Evolutionary conservation across 495 filamentous ascomycete genomes (phyloP), one percentile per base, ranked within the genome.

Genomic region (Bathelium albidoporum): DNA sequence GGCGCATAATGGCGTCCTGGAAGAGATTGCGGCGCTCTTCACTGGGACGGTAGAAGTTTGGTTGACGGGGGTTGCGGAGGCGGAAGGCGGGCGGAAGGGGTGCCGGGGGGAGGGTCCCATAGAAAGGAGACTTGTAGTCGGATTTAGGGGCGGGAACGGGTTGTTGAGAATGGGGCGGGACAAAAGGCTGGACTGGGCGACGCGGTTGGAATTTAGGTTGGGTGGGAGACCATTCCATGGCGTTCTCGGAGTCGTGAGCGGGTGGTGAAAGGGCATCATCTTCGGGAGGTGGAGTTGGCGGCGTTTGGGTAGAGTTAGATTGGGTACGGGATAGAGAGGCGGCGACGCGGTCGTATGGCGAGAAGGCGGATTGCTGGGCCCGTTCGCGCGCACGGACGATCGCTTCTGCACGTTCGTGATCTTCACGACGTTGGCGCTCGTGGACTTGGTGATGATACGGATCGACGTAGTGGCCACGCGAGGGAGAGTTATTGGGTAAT

Each of bases 171-270:
- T 20, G 12, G 22, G 44, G 44, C 14, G 44, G 14, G 14, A 49
- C 14, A 12, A 20, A 41, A 14, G 12, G 28, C 32, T 62, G 60
- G 14, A 32, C 39, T 1, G 60, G 60, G 1, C 41, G 28, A 10
- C n/a, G 28, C 20, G 60, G 60, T 29, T 52, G 36, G 41, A 44
- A 44, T 1, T 43, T 24, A 9, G 36, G 14, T 62, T 62, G 71
- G 12, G 85, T 85, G 1, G 90, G 90, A 24, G 86, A 83, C 90
- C 90, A 95, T 64, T 95, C 90, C 90, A 95, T 95, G 59, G 78
- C 75, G 44, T 85, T 76, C 11, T 71, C 73, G 31, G 45, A 59
- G 32, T 64, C 28, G 60, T 58, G 49, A 29, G 24, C 5, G 9
- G 12, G 44, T 55, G 20, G 49, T 28, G 61, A 12, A 10, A 29